phyloP scores from a whole-genome alignment of 768 basidiomycete species.

The Exidia glandulosa region DNA sequence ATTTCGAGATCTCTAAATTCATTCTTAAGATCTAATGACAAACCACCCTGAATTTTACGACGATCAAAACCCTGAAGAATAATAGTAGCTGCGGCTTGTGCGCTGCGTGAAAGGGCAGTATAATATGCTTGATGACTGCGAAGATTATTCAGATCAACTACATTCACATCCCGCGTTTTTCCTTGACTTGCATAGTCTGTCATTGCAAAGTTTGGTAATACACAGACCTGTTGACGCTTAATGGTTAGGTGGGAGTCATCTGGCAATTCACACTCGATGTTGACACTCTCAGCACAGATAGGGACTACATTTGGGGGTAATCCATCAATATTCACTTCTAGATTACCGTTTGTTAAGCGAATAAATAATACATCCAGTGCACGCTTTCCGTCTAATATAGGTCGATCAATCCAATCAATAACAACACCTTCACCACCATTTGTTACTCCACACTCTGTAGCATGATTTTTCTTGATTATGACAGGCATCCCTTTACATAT shows the following conservation, averaged over 20 bases:
- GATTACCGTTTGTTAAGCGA: slow-evolving; percentile 15
- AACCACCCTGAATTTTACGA: slow-evolving; percentile 15
- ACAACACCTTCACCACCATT: slow-evolving; percentile 23
- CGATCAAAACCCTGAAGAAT: slow-evolving; percentile 18
- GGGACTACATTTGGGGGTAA: slow-evolving; percentile 23
- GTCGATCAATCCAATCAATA: slow-evolving; percentile 15
- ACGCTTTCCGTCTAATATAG: slow-evolving; percentile 5
- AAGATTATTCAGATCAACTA: slow-evolving; percentile 17
- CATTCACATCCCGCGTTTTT: slow-evolving; percentile 18
- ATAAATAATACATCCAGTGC: slow-evolving; percentile 22
- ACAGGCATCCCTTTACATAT: slow-evolving; percentile 25
- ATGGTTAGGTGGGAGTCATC: slow-evolving; percentile 11
- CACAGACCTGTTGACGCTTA: slow-evolving; percentile 14
- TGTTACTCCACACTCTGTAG: slow-evolving; percentile 25
- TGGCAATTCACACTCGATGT: slow-evolving; percentile 7
- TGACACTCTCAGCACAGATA: slow-evolving; percentile 2
- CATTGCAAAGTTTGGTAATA: slow-evolving; percentile 22
- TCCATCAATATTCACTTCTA: slow-evolving; percentile 12
- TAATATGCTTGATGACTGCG: slow-evolving; percentile 19
- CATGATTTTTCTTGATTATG: slow-evolving; percentile 22
- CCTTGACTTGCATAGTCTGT: slow-evolving; percentile 27
- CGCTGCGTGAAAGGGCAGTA: slow-evolving; percentile 19
- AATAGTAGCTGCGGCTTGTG: slow-evolving; percentile 19
- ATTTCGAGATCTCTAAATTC: slow-evolving; percentile 26
- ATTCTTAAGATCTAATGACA: slow-evolving; percentile 19